Base-by-base conservation (phyloP, 176 grass and related monocot genomes). In the Otatea glauca region DNA sequence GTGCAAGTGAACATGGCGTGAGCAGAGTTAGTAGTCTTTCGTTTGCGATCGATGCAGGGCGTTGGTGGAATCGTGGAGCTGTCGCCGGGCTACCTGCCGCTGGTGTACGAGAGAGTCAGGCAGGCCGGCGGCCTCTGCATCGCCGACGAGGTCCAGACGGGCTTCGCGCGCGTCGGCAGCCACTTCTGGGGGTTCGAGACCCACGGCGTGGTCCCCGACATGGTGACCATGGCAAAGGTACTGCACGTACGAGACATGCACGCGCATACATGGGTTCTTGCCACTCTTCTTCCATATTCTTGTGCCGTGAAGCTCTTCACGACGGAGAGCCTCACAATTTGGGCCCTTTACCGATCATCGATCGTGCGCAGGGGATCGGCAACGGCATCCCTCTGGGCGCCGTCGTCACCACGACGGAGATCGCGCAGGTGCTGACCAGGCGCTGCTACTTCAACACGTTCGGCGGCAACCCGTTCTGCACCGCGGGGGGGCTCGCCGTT, bases 131-230 rank as follows among this genome's bases (percentile, higher is more conserved):
- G 96, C 6, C 92, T 98, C 45, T 96, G 91, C 88, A 96, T 98
- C 83, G 96, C 96, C 43, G 96, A 98, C 80, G 96, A 98, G 77
- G 93, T 98, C 10, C 96, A 98, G 85, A 82, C 88, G 1, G 96
- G 96, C 12, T 98, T 98, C 83, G 96, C 91, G 1, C 91, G 96
- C 44, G 59, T 86, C 24, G 96, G 93, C 70, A 95, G 89, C 86
- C 96, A 98, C 65, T 98, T 96, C 86, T 98, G 96, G 96, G 96
- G 91, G 9, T 98, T 98, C 74, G 86, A 98, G 77, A 89, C 86
- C 11, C 96, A 98, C 60, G 93, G 89, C 27, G 88, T 95, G 38
- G 80, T 92, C 41, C 96, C 93, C n/a, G 96, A 98, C 75, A 98
- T 98, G 10, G 96, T 98, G 0, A 98, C 96, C 43, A 92, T 98